Base-by-base conservation (phyloP, 2,329 filamentous ascomycete genomes). In the Phoma sp. region DNA sequence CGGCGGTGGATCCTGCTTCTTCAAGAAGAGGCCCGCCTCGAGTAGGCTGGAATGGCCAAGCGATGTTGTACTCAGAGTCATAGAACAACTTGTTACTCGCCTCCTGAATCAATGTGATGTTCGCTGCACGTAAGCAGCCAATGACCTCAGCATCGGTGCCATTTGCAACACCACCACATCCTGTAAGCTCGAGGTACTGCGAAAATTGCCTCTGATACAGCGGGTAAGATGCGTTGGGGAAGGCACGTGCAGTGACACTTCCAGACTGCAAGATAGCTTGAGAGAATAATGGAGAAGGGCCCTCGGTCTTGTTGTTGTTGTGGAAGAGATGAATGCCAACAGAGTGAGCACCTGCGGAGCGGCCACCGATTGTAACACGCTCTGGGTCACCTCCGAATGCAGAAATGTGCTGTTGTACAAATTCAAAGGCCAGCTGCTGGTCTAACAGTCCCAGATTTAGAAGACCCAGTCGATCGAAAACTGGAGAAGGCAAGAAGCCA, bases 31-130 rank as follows among this genome's bases (percentile, higher is more conserved):
- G 73, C 0, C 78, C 78, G 0, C 78, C 77, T 1, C 74, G 71
- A 0, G 74, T 73, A 1, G 78, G 78, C 30, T 81, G 78, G 55
- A 79, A 81, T 0, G 78, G 78, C 78, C 78, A 80, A 0, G 76
- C 77, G 17, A 77, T 64, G n/a, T 63, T 58, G 2, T 72, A 72
- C 5, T 74, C 61, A 0, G 73, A 75, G 0, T 76, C 71, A 2
- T 69, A 51, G 43, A 56, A 60, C 60, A 79, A 4, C 70, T 43
- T 29, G 62, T 69, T 12, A 63, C 69, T 66, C 65, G 76, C 53
- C 66, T 73, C 28, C 42, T 68, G 66, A 15, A 81, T 77, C 1
- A 67, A 62, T 1, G 56, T 47, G 1, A 78, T 66, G 14, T 76
- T 68, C 0, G 72, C 77, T 1, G 65, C 57, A 3, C 76, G 74